Conservation (phyloP, 2,329 filamentous ascomycete species). For the Eurotiales sp. region DNA sequence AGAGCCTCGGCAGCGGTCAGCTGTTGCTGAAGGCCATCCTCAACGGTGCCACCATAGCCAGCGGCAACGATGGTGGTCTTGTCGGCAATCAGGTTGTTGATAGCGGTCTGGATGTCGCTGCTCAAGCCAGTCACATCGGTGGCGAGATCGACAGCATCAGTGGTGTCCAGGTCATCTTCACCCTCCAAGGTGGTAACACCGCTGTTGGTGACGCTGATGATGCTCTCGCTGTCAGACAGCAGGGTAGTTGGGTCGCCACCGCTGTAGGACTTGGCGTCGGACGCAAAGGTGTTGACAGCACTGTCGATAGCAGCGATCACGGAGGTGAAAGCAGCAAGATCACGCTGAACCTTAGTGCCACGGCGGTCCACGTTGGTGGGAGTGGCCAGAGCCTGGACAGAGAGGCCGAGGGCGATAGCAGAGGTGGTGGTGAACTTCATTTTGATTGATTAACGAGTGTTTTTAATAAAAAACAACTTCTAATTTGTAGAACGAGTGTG, state of each 20-base stretch:
- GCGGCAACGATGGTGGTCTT: conserved; percentile 25
- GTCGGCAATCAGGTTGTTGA: conserved; percentile 25
- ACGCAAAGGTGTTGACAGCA: conserved; percentile 20
- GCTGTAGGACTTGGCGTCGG: conserved; percentile 23
- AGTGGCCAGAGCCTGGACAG: conserved; percentile 12
- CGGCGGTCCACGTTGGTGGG: conserved; percentile 13
- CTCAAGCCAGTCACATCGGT: conserved; percentile 26
- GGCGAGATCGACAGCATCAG: conserved; percentile 27
- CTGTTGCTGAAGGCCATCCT: conserved; percentile 24
- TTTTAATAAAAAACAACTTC: conserved; percentile 10
- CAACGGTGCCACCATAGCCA: conserved; percentile 20
- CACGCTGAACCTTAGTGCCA: conserved; percentile 11
- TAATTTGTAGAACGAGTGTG: conserved; percentile 12
- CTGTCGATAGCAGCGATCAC: conserved; percentile 17
- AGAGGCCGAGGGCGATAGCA: conserved; percentile 16
- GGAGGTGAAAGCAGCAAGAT: conserved; percentile 12
- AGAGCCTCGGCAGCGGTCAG: conserved; percentile 25
- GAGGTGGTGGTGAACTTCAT: conserved; percentile 17
- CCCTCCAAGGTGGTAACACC: conserved; percentile 24
- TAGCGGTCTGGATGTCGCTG: conserved; percentile 21
- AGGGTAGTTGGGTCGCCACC: conserved; percentile 22
- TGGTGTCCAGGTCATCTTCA: conserved; percentile 20
- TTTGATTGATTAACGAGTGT: conserved; percentile 14
- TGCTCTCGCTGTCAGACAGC: conserved; percentile 19
- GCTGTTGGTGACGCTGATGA: conserved; percentile 23